Evolutionary conservation across 2,329 filamentous ascomycete species (phyloP).

Genomic region (Geosmithia flava): DNA sequence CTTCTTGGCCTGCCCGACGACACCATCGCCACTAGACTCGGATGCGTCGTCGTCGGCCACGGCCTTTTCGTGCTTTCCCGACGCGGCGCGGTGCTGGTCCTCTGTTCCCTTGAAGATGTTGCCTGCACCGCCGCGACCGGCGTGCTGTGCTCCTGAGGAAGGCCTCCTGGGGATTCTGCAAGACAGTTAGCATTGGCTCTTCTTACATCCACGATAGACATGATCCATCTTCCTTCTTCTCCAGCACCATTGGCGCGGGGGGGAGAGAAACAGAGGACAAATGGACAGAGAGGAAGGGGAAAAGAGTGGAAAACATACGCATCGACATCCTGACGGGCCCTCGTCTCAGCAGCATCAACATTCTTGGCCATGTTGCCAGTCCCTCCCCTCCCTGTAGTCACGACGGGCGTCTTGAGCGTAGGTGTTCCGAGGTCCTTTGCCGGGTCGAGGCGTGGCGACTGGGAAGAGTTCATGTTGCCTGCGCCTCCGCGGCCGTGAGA

Average conservation of each 20-base stretch:
- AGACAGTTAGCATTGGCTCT: conserved; percentile 5
- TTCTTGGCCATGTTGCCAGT: conserved; percentile 75
- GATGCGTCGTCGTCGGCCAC: conserved; percentile 17
- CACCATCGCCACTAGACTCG: conserved; percentile 1
- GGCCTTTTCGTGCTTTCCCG: conserved; percentile 17
- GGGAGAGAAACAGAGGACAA: background rate
- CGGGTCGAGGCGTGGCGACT: conserved; percentile 38
- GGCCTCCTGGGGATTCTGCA: conserved; percentile 40
- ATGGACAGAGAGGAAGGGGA: background rate
- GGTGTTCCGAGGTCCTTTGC: conserved; percentile 65
- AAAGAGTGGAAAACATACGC: conserved; percentile 32
- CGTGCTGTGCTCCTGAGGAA: conserved; percentile 48
- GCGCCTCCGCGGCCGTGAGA: conserved; percentile 72
- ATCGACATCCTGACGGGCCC: conserved; percentile 72
- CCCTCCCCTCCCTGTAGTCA: conserved; percentile 83
- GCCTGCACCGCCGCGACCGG: conserved; percentile 64
- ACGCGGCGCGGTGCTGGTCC: conserved; percentile 23
- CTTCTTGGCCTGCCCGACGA: conserved; percentile 14
- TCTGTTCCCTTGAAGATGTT: conserved; percentile 42
- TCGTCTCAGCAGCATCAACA: conserved; percentile 60
- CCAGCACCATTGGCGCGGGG: no score
- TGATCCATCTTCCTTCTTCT: no score
- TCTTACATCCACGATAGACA: background rate
- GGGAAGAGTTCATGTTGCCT: conserved; percentile 52
- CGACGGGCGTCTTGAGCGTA: conserved; percentile 67